Base-by-base conservation (phyloP, 2,329 filamentous ascomycete genomes). In the Trichoderma koningiopsis region DNA sequence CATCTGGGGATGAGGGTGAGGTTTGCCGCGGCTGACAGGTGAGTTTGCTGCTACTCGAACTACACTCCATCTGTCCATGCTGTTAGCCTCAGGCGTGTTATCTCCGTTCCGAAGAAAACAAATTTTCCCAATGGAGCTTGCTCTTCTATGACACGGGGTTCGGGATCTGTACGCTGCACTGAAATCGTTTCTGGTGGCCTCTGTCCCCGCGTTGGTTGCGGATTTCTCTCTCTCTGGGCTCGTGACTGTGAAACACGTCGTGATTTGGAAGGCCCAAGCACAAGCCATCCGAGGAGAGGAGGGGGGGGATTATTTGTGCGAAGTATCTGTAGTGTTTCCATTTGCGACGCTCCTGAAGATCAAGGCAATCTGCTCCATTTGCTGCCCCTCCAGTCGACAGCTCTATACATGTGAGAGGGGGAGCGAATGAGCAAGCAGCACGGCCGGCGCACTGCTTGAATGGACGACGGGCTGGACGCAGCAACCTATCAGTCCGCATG, bases 261-360 rank as follows among this genome's bases (percentile, higher is more conserved):
- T 57, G 55, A 49, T 27, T 27, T 52, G 29, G 35, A 13, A 64
- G 19, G 57, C 29, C 14, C 47, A 27, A 40, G 31, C 16, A 19
- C 47, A 33, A 33, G 43, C 43, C 40, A 53, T 33, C 58, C 58
- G 58, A 55, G 58, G 58, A 16, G 22, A 49, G 31, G 55, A n/a
- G 40, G n/a, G n/a, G 40, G 40, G n/a, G n/a, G 40, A 19, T 43
- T 43, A 19, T 43, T 16, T 43, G 37, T n/a, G 37, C 8, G 37
- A 43, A 52, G 31, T 19, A 43, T 52, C 22, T 62, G 60, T 29
- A 19, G 47, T 31, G 43, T 13, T 37, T 57, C 47, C 49, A 58
- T 40, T 53, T 66, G 63, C 53, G 53, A 47, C 63, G 63, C 63
- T 58, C 63, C 60, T 63, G 60, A 55, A 55, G 60, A 35, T 55